phyloP scores from a whole-genome alignment of 257 asterid species.

The Dorcoceras hygrometricum region DNA sequence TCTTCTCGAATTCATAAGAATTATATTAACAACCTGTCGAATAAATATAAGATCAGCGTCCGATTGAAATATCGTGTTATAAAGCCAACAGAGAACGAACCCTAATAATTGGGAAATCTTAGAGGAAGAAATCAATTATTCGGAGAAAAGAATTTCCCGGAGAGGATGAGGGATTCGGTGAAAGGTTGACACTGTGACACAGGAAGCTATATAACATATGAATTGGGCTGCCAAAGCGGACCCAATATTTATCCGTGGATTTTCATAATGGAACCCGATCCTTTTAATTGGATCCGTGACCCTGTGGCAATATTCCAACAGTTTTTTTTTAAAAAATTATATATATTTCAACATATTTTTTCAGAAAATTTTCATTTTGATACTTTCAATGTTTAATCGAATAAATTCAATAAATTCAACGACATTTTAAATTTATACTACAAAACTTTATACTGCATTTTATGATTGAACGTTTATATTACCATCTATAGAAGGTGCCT shows the following conservation, averaged over 20 bases:
- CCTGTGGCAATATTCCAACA: too few species aligned
- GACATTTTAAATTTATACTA: too few species aligned
- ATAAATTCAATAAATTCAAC: too few species aligned
- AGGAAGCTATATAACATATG: not conserved
- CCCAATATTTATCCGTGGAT: not conserved
- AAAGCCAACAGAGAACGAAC: constrained; percentile 26
- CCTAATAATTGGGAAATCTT: constrained; percentile 29
- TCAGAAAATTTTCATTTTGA: too few species aligned
- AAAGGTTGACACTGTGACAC: not conserved
- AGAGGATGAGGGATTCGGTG: not conserved
- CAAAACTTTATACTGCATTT: too few species aligned
- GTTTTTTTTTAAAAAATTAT: too few species aligned
- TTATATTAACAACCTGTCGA: constrained; percentile 18
- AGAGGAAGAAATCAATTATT: not conserved
- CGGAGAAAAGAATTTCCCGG: not conserved
- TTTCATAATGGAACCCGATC: not conserved
- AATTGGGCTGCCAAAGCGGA: not conserved
- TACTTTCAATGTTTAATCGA: not conserved
- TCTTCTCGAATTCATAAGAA: not conserved
- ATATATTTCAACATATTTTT: too few species aligned
- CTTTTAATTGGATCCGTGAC: not conserved
- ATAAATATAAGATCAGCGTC: constrained; percentile 20
- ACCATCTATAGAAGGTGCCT: too few species aligned
- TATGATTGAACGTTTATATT: too few species aligned
- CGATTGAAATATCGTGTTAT: constrained; percentile 20